phyloP scores from a whole-genome alignment of 306 rosid genomes.

The Inga leiocalycina region DNA sequence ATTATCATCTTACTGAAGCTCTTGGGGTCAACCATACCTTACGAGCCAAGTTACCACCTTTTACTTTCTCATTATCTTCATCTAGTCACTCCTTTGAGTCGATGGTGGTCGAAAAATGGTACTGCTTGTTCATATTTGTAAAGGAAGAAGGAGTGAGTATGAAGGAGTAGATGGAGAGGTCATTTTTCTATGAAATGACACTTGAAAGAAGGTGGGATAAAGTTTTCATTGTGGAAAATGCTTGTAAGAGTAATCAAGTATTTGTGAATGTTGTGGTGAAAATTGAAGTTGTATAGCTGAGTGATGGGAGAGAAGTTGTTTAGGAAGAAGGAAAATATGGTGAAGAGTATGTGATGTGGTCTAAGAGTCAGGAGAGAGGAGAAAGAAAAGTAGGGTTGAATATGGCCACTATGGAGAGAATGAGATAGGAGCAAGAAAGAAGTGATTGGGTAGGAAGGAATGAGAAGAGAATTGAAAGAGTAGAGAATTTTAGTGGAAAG shows the following conservation, averaged over 20 bases:
- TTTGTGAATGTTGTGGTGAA: not conserved
- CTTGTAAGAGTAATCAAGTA: not conserved
- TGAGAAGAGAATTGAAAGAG: not conserved
- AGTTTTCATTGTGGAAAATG: not conserved
- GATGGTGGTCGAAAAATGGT: slow-evolving; percentile 59
- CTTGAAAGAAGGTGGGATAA: not conserved
- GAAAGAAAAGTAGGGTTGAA: not conserved
- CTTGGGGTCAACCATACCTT: slow-evolving; percentile 43
- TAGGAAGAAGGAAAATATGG: not conserved
- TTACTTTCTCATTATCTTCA: slow-evolving; percentile 24
- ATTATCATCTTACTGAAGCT: slow-evolving; percentile 44
- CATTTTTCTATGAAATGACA: not conserved
- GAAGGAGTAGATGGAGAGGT: not conserved
- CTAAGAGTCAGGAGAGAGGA: not conserved
- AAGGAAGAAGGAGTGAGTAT: not conserved
- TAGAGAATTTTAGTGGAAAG: not conserved
- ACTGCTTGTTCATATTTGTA: slow-evolving; percentile 20
- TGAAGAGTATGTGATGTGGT: not conserved
- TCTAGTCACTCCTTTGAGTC: slow-evolving; percentile 9
- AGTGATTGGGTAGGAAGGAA: not conserved
- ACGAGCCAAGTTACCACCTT: slow-evolving; percentile 39
- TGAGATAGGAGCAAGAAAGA: not conserved
- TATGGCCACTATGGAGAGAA: not conserved
- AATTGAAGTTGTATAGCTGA: not conserved
- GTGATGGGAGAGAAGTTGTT: not conserved